Base-by-base conservation (phyloP, 1,139 yeast species). In the Taphrina betulina region DNA sequence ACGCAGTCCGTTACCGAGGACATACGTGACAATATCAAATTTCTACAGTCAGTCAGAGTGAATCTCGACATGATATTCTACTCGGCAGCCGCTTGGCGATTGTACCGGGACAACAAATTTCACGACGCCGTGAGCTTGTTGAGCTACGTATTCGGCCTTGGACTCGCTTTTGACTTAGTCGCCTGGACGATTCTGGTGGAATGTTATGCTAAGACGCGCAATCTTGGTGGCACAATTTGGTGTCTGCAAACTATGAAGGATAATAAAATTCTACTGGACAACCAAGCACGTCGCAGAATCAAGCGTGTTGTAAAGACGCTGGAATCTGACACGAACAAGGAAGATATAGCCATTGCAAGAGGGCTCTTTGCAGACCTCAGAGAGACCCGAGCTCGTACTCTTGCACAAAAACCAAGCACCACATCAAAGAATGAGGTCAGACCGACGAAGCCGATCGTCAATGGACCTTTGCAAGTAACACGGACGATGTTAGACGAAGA, bases 231-330 rank as follows among this genome's bases (percentile, higher is more conserved):
- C 36, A 22, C 37, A 17, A 33, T 50, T n/a, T 50, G 54, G 54
- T 50, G 54, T 40, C 34, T 50, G 35, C 46, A 34, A n/a, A 17
- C 44, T 2, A 50, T 50, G 54, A 38, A 50, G 46, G 44, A 33
- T 12, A 50, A 50, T 35, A 50, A 50, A 16, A 38, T 41, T 35
- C 10, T 50, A 17, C 40, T 50, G 33, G 54, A 50, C 26, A 5
- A 23, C 12, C 46, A 50, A 20, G 54, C 54, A 31, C 45, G 46
- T 7, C 38, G 24, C 17, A 41, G 54, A 12, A 24, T 50, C 19
- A 40, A 35, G 26, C 10, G 46, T 5, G 44, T 50, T 33, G 31
- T 50, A 20, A 26, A 14, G 29, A 41, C 45, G 22, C 33, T 41
- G 29, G 34, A 41, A 23, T 7, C 7, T 26, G 31, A 26, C 7